Evolutionary conservation across 305 asterid species (phyloP).

Genomic region (Fraxinus latifolia): DNA sequence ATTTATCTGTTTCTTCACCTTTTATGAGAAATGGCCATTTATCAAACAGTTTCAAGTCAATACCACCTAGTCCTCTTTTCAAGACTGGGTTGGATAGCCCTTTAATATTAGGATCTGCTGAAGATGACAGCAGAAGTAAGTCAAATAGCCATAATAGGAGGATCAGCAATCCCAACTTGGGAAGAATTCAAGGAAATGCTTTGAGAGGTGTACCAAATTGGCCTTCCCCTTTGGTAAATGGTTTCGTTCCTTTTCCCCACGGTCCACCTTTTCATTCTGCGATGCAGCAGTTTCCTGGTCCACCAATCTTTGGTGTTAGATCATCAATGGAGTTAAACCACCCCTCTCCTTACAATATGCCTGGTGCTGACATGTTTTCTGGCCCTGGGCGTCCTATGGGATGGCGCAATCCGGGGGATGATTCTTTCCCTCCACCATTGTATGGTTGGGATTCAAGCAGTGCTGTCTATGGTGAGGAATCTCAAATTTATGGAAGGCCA

Average conservation of each 20-base stretch:
- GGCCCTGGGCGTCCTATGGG: constrained; percentile 78
- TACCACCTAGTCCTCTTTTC: constrained; percentile 63
- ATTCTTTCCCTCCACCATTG: constrained; percentile 53
- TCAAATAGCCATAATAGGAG: constrained; percentile 57
- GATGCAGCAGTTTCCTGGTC: constrained; percentile 82
- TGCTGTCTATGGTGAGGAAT: constrained; percentile 64
- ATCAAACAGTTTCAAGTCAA: constrained; percentile 54
- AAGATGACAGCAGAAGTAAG: not conserved
- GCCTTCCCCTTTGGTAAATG: constrained; percentile 83
- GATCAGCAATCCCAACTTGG: constrained; percentile 61
- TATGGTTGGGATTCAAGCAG: constrained; percentile 76
- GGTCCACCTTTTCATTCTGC: constrained; percentile 76
- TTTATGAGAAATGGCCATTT: constrained; percentile 56
- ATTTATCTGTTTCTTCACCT: constrained; percentile 72
- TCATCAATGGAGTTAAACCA: constrained; percentile 79
- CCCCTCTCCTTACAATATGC: constrained; percentile 65
- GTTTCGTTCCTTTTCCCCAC: constrained; percentile 87
- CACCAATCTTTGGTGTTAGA: constrained; percentile 69
- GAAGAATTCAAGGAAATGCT: constrained; percentile 71
- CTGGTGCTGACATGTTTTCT: constrained; percentile 73
- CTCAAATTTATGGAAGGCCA: constrained; percentile 71
- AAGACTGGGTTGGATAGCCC: constrained; percentile 60
- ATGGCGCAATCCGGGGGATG: constrained; percentile 73
- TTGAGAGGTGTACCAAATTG: constrained; percentile 92
- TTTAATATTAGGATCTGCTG: not conserved